Percentiles rank a stretch among this genome's conserved stretches.
Evolutionary conservation across 176 grass and related monocot species (phyloP).

Genomic region (Musa beccarii): DNA sequence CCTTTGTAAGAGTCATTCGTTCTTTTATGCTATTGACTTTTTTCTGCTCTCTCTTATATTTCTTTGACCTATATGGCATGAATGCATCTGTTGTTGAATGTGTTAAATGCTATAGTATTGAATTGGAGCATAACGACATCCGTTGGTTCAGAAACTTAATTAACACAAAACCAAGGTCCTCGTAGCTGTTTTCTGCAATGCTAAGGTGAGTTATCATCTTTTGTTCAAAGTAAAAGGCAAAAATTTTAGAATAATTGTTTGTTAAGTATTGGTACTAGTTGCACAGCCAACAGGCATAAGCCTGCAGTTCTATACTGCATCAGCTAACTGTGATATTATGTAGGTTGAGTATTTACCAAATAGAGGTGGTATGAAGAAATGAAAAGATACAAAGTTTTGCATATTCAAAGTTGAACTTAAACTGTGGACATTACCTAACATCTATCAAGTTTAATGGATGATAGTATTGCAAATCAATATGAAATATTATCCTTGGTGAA

Average conservation of each 20-base stretch:
- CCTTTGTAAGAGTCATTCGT: background rate
- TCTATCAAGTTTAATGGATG: too few species aligned
- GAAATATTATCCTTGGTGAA: too few species aligned
- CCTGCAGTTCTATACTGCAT: background rate
- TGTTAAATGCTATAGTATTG: background rate
- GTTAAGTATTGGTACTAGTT: background rate
- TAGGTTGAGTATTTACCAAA: background rate
- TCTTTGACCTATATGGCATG: background rate
- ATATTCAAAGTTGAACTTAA: too few species aligned
- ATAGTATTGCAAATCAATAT: too few species aligned
- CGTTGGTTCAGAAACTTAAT: background rate
- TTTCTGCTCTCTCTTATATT: background rate
- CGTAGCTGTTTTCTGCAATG: too few species aligned
- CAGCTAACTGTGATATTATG: background rate
- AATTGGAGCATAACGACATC: background rate
- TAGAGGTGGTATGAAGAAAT: too few species aligned
- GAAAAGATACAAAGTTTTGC: too few species aligned
- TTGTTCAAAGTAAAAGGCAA: too few species aligned
- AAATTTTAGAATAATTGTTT: background rate
- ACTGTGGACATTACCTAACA: too few species aligned
- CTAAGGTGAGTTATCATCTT: too few species aligned
- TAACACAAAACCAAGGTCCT: too few species aligned
- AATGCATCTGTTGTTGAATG: background rate
- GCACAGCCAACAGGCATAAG: background rate
- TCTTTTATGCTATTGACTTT: constrained; percentile 3